These are phyloP conservation scores for Gonapodya prolifera DNA, from an alignment of 192 early-diverging fungal species.

Conservation along the genomic window DNA sequence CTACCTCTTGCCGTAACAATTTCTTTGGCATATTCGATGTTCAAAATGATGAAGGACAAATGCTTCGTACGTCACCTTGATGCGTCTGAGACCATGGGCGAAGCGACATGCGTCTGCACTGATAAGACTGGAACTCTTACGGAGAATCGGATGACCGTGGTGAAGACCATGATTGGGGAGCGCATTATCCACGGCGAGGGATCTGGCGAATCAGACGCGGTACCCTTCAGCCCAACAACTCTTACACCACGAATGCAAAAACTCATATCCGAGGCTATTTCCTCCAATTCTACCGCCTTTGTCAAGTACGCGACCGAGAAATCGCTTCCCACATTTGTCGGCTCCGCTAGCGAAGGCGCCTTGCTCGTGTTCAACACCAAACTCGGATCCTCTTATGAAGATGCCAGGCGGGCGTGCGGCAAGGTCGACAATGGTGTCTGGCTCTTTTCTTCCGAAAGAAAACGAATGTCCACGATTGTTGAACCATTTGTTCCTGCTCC, in stretches of 20 bases:
- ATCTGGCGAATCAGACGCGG: slow-evolving; percentile 27
- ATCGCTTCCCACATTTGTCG: slow-evolving; percentile 30
- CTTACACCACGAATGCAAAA: slow-evolving; percentile 16
- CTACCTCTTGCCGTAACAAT: slow-evolving; percentile 52
- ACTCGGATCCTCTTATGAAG: slow-evolving; percentile 30
- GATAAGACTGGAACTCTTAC: slow-evolving; percentile 52
- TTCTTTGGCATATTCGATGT: slow-evolving; percentile 45
- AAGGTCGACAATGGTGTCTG: slow-evolving; percentile 40
- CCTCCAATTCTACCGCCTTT: slow-evolving; percentile 43
- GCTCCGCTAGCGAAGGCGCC: slow-evolving; percentile 45
- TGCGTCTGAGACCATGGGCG: slow-evolving; percentile 50
- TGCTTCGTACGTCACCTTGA: slow-evolving; percentile 49
- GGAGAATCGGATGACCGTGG: slow-evolving; percentile 50
- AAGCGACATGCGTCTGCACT: slow-evolving; percentile 48
- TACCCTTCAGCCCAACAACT: slow-evolving; percentile 22
- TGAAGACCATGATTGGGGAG: slow-evolving; percentile 29
- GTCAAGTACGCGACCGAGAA: slow-evolving; percentile 24
- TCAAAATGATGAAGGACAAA: slow-evolving; percentile 52
- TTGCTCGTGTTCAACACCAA: slow-evolving; percentile 30
- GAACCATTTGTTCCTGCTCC: slow-evolving; percentile 8
- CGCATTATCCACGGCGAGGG: slow-evolving; percentile 35
- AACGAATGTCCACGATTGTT: slow-evolving; percentile 42
- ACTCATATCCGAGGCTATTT: slow-evolving; percentile 28
- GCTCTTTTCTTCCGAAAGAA: slow-evolving; percentile 40
- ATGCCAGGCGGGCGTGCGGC: slow-evolving; percentile 16